phyloP scores from a whole-genome alignment of 306 rosid genomes.

The Fragaria iinumae region DNA sequence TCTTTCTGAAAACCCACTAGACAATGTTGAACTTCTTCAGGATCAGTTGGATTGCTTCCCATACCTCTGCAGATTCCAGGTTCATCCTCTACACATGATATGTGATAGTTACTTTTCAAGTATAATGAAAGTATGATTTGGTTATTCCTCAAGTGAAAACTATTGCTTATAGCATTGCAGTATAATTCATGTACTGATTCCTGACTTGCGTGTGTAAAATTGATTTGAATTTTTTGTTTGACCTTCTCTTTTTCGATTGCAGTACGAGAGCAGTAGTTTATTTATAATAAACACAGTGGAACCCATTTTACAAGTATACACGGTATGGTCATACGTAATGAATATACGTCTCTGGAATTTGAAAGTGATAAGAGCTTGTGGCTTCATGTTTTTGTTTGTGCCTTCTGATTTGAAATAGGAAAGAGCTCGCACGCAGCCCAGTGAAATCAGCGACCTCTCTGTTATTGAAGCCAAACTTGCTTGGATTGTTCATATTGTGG shows the following conservation, averaged over 20 bases:
- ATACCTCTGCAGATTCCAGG: slow-evolving; percentile 94
- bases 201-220: neutral
- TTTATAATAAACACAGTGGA: slow-evolving; percentile 85
- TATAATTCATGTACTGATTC: neutral
- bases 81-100: slow-evolving; percentile 21
- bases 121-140: slow-evolving; percentile 13
- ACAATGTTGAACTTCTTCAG: slow-evolving; percentile 96
- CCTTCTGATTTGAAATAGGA: slow-evolving; percentile 57
- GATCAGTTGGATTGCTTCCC: slow-evolving; percentile 98
- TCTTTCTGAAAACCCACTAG: slow-evolving; percentile 95
- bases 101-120: neutral
- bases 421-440: slow-evolving; percentile 76
- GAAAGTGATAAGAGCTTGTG: neutral
- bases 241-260: slow-evolving; percentile 47
- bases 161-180: neutral
- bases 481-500: slow-evolving; percentile 95
- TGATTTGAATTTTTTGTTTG: neutral
- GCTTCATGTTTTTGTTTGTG: slow-evolving; percentile 27
- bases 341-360: slow-evolving; percentile 2
- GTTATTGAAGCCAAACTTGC: slow-evolving; percentile 92
- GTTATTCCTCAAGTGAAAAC: neutral
- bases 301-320: slow-evolving; percentile 84
- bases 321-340: slow-evolving; percentile 50
- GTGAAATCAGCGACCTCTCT: slow-evolving; percentile 71
- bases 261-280: slow-evolving; percentile 94